Base-by-base conservation (phyloP, 2,329 filamentous ascomycete species). In the Sporothrix brasiliensis region DNA sequence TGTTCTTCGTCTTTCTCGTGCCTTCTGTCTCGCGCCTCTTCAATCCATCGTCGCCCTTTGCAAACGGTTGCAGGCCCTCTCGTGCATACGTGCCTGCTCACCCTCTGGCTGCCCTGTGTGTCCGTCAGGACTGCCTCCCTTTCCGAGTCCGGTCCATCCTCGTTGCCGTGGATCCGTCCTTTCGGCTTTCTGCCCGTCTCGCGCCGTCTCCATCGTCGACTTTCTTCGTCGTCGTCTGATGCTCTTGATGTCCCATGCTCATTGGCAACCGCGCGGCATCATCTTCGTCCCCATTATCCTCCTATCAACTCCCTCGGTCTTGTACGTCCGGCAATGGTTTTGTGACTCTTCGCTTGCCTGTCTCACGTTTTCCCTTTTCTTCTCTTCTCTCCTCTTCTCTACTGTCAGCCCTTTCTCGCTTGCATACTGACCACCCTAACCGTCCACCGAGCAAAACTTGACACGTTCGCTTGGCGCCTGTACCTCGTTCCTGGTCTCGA, bases 381-480 rank as follows among this genome's bases (percentile, higher is more conserved):
- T 24, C 4, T 4, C n/a, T 34, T 34, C 7, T 34, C 50, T 9
- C 16, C 50, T 6, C n/a, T 21, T 53, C n/a, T 24, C n/a, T 10
- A 3, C 50, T 24, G 21, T 53, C n/a, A 10, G 7, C 24, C 27
- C 56, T 44, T 7, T 44, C 47, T 58, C 54, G 34, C 47, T 39
- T 34, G 11, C 27, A 58, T 21, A 56, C 49, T 14, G 2, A 16
- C 53, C 27, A 10, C 34, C 7, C 19, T 30, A 52, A 34, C 19
- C 44, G 27, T 39, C 30, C 27, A 24, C 52, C n/a, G 39, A 47
- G 52, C 54, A 49, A 30, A 44, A 1, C 41, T 39, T 21, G 49
- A 54, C 65, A 27, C 54, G 30, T 53, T 60, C 67, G 52, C 56
- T 60, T 61, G 58, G 58, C 58, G 58, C 58, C n/a, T 47, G 58